Evolutionary conservation across 2,329 filamentous ascomycete genomes (phyloP).

Genomic region (Aspergillus uvarum): DNA sequence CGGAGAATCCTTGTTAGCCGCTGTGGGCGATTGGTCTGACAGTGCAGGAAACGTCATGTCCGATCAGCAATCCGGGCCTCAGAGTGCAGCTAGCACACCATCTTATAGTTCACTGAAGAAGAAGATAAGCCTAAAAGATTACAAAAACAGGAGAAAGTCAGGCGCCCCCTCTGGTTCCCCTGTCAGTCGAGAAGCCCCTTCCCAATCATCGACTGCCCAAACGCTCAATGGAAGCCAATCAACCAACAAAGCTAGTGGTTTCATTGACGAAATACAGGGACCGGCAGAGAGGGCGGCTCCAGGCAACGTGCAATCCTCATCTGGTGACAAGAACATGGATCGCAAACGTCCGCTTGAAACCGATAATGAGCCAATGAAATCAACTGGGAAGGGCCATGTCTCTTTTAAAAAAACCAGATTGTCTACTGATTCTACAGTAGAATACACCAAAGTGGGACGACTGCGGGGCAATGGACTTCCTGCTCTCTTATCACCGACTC

Average conservation of each 20-base stretch:
- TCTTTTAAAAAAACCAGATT: slow-evolving; percentile 43
- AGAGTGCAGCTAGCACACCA: slow-evolving; percentile 44
- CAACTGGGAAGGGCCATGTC: slow-evolving; percentile 25
- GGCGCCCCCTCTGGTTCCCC: slow-evolving; percentile 28
- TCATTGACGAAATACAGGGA: slow-evolving; percentile 19
- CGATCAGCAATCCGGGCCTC: slow-evolving; percentile 39
- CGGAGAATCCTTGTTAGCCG: slow-evolving; percentile 52
- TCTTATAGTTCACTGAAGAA: slow-evolving; percentile 51
- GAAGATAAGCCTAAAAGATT: slow-evolving; percentile 62
- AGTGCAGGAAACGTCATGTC: slow-evolving; percentile 48
- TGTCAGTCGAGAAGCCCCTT: slow-evolving; percentile 22
- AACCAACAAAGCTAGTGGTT: slow-evolving; percentile 18
- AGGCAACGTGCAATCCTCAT: slow-evolving; percentile 15
- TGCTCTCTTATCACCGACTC: slow-evolving; percentile 40
- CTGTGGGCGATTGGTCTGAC: slow-evolving; percentile 56
- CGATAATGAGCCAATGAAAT: slow-evolving; percentile 18
- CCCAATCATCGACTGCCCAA: slow-evolving; percentile 18
- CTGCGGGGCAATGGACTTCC: slow-evolving; percentile 32
- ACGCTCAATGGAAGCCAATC: slow-evolving; percentile 23
- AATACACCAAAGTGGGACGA: slow-evolving; percentile 23
- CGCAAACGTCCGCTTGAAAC: slow-evolving; percentile 32
- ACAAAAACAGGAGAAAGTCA: slow-evolving; percentile 56
- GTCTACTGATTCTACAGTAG: slow-evolving; percentile 37
- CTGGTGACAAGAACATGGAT: slow-evolving; percentile 18
- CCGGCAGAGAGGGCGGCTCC: slow-evolving; percentile 11